phyloP scores from a whole-genome alignment of 345 rosid species.

The Abelmoschus esculentus region DNA sequence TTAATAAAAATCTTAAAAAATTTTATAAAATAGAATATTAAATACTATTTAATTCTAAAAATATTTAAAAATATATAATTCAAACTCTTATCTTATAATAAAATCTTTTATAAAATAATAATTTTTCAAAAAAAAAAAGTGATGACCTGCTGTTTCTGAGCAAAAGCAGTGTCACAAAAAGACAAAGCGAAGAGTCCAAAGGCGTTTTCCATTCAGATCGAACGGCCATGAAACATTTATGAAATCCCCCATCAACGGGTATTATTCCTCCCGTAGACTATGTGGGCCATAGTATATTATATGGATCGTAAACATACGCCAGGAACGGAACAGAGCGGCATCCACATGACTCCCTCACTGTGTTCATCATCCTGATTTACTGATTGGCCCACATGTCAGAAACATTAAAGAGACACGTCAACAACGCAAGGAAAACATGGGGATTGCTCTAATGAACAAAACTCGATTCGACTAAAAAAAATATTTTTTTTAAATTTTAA shows the following conservation, averaged over 20 bases:
- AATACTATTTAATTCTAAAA: no score
- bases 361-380: background rate
- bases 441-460: no score
- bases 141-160: background rate
- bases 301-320: background rate
- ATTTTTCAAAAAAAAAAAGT: background rate
- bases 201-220: constrained; percentile 2
- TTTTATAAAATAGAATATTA: no score
- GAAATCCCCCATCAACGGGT: background rate
- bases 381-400: background rate
- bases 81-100: no score
- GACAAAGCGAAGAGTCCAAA: background rate
- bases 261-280: background rate
- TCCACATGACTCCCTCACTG: background rate
- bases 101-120: background rate
- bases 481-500: no score
- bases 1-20: no score
- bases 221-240: background rate
- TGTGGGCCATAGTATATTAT: background rate
- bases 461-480: no score
- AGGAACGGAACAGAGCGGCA: background rate
- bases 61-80: no score
- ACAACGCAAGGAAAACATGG: no score
- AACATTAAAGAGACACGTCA: no score
- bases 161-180: background rate